Base-by-base conservation (phyloP, 768 basidiomycete genomes). In the Grammothele lineata region DNA sequence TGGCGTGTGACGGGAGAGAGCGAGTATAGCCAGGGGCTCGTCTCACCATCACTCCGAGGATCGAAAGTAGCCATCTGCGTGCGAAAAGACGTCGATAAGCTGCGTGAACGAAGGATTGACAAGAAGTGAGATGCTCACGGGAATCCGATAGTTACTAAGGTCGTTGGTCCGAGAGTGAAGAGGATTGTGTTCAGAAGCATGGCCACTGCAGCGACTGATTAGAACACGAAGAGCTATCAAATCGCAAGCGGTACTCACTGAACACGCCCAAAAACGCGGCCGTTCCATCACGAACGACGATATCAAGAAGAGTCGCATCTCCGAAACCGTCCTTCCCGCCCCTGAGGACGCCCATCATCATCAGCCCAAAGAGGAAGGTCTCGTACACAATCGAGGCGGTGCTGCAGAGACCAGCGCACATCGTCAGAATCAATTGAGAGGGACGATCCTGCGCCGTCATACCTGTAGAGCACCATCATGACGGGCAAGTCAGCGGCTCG, bases 231-330 rank as follows among this genome's bases (percentile, higher is more conserved):
- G 4, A 7, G n/a, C 12, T 5, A 21, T 23, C 8, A 51, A n/a
- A 3, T 18, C 5, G 3, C 5, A 15, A 12, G 7, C 5, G 24
- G 9, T 7, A 37, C 58, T n/a, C 22, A 63, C 62, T 24, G 37
- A 60, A 62, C n/a, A 63, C 47, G 18, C 58, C 56, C 5, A 50
- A 33, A 37, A 60, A 63, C 0, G 61, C 61, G 48, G 58, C 56
- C 26, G 59, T 56, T 5, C 62, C 57, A 37, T 62, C 62, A 18
- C 58, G 58, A 11, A 60, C 46, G 41, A 63, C 52, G 27, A 56
- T 50, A 22, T 42, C 30, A 9, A 62, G 23, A 21, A 63, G 47
- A 30, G 50, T 51, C 3, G 57, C 58, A 36, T 47, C 47, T 15
- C 53, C 53, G 54, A 56, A 60, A 18, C 59, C 59, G 9, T 46